These are phyloP conservation scores for Ambrosia hybrid DNA, from an alignment of 140 eudicot species.

Conservation along the genomic window DNA sequence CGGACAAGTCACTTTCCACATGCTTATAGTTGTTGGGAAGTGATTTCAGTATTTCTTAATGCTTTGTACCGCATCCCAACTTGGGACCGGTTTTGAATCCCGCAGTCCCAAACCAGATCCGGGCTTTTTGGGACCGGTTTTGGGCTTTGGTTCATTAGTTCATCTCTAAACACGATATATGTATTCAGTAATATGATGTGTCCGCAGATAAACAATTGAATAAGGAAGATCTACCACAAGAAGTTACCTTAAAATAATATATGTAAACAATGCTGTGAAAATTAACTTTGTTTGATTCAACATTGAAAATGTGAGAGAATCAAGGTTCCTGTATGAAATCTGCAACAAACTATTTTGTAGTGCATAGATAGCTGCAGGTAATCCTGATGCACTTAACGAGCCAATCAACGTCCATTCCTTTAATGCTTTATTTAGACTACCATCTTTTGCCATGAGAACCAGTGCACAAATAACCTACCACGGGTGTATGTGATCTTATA, in stretches of 20 bases:
- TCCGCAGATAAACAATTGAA: no score
- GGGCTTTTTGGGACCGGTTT: no score
- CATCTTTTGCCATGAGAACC: slow-evolving; percentile 78
- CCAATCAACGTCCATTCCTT: slow-evolving; percentile 86
- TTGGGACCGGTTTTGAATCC: no score
- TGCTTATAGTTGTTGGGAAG: no score
- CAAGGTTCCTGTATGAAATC: slow-evolving; percentile 88
- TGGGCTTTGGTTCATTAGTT: no score
- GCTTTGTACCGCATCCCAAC: no score
- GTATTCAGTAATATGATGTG: no score
- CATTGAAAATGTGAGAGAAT: slow-evolving; percentile 94
- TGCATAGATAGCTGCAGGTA: slow-evolving; percentile 97
- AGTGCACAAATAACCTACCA: slow-evolving; percentile 80
- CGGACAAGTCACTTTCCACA: no score
- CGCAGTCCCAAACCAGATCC: no score
- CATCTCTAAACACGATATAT: no score
- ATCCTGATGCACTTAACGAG: slow-evolving; percentile 83
- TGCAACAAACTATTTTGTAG: slow-evolving; percentile 95
- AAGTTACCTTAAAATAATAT: slow-evolving; percentile 63
- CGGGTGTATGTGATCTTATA: slow-evolving; percentile 5
- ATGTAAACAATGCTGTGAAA: slow-evolving; percentile 92
- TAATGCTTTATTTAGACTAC: slow-evolving; percentile 58
- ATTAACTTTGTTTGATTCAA: slow-evolving; percentile 92
- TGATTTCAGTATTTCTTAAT: no score
- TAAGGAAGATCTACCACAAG: background rate